A percentile compares a stretch with the other conserved stretches of the same genome.
These are phyloP conservation scores for Xylariales sp. DNA, from an alignment of 2,329 filamentous ascomycete species.

Conservation along the genomic window DNA sequence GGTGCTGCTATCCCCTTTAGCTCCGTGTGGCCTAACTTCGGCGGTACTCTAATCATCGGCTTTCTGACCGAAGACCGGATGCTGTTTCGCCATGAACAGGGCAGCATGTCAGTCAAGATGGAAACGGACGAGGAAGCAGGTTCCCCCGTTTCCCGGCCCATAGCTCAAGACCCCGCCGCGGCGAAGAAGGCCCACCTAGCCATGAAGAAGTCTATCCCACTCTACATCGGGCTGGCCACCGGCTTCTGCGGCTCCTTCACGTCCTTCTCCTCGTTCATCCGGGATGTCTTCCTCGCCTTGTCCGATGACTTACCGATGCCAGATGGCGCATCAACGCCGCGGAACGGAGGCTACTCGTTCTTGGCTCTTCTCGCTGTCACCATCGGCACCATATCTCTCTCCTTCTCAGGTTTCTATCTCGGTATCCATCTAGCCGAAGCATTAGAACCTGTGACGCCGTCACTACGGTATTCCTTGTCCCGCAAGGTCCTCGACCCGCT, in stretches of 20 bases:
- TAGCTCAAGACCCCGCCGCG: slow-evolving; percentile 52
- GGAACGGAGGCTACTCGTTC: slow-evolving; percentile 83
- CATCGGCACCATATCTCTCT: slow-evolving; percentile 77
- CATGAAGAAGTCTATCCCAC: slow-evolving; percentile 84
- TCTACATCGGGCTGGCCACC: slow-evolving; percentile 87
- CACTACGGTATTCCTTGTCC: slow-evolving; percentile 66
- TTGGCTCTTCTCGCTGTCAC: slow-evolving; percentile 82
- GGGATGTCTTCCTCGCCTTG: slow-evolving; percentile 82
- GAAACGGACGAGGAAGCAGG: slow-evolving; percentile 54
- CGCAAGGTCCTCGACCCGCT: slow-evolving; percentile 73
- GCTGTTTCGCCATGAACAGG: slow-evolving; percentile 78
- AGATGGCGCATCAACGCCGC: slow-evolving; percentile 54
- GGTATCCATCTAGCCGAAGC: slow-evolving; percentile 81
- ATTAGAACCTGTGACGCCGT: slow-evolving; percentile 68
- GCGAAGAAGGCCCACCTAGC: slow-evolving; percentile 69
- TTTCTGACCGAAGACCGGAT: slow-evolving; percentile 83
- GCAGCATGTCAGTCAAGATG: slow-evolving; percentile 56
- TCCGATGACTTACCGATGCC: slow-evolving; percentile 76
- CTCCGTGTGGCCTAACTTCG: slow-evolving; percentile 89
- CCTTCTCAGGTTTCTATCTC: slow-evolving; percentile 73
- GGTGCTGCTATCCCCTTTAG: slow-evolving; percentile 79
- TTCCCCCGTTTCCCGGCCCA: slow-evolving; percentile 29
- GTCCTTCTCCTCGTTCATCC: slow-evolving; percentile 86
- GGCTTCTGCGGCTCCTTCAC: slow-evolving; percentile 93
- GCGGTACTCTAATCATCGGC: slow-evolving; percentile 84